phyloP scores from a whole-genome alignment of 192 early-diverging fungal species.

The Phycomyces blakesleeanus region DNA sequence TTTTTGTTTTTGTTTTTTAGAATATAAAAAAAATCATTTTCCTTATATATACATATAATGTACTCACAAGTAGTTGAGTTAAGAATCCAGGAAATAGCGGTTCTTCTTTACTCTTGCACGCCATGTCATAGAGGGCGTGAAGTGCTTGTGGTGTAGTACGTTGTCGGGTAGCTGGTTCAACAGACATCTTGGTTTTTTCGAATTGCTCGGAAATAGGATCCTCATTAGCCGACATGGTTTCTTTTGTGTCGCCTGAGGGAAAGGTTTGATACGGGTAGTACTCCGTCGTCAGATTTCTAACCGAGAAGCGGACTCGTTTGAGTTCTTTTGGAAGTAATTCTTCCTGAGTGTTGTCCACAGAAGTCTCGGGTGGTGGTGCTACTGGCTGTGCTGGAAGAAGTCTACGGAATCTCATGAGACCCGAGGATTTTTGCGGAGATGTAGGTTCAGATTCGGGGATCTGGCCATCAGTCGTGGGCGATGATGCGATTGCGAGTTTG shows the following conservation, averaged over 20 bases:
- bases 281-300: constrained; percentile 47
- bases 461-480: not conserved
- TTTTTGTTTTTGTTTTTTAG: too few relatives aligned
- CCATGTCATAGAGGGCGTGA: constrained; percentile 21
- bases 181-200: not conserved
- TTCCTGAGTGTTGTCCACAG: not conserved
- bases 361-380: not conserved
- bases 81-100: constrained; percentile 19
- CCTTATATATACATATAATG: not conserved
- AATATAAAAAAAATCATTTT: not conserved
- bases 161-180: not conserved
- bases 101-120: constrained; percentile 28
- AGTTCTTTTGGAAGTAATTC: constrained; percentile 28
- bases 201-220: not conserved
- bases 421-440: not conserved
- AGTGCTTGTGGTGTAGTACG: constrained; percentile 13
- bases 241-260: too few relatives aligned
- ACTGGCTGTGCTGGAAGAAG: not conserved
- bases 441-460: not conserved
- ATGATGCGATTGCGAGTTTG: not conserved
- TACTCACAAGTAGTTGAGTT: constrained; percentile 12
- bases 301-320: constrained; percentile 55
- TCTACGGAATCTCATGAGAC: not conserved
- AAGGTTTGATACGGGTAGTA: constrained; percentile 29
- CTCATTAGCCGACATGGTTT: not conserved